phyloP scores from a whole-genome alignment of 192 early-diverging fungal genomes.

The Geosiphon pyriformis region DNA sequence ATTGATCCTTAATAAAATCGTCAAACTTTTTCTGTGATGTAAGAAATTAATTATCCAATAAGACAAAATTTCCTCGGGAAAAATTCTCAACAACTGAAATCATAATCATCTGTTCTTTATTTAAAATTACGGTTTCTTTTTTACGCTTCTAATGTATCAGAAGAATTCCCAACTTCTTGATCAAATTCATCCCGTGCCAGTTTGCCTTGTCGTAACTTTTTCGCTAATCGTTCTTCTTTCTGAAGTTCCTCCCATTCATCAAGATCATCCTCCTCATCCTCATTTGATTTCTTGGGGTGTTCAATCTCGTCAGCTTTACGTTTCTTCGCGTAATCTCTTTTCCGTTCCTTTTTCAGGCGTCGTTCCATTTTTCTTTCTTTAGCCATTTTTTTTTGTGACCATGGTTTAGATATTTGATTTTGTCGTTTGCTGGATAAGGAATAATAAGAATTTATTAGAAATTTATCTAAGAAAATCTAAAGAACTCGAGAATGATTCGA shows the following conservation, averaged over 20 bases:
- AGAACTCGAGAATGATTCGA: no score
- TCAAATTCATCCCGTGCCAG: conserved; percentile 45
- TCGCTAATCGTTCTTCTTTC: conserved; percentile 49
- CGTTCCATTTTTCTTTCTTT: conserved; percentile 63
- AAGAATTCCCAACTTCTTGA: conserved; percentile 24
- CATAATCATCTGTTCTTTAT: no score
- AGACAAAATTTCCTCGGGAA: no score
- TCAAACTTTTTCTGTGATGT: no score
- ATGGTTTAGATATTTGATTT: conserved; percentile 35
- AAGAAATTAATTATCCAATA: no score
- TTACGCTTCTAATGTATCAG: no score
- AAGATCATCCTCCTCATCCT: conserved; percentile 34
- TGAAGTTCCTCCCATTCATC: conserved; percentile 64
- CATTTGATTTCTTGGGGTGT: background rate
- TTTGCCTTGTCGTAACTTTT: conserved; percentile 55
- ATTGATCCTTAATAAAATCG: no score
- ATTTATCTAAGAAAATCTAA: no score
- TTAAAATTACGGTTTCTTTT: no score
- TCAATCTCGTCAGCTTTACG: conserved; percentile 28
- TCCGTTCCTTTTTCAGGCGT: conserved; percentile 60
- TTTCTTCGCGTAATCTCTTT: conserved; percentile 45
- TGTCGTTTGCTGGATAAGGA: background rate
- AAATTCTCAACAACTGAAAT: no score
- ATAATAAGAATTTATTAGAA: no score
- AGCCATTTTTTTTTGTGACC: conserved; percentile 68